Percentiles rank a stretch among this genome's conserved stretches.
Evolutionary conservation across 768 basidiomycete species (phyloP).

Genomic region (Sutorius australiensis): DNA sequence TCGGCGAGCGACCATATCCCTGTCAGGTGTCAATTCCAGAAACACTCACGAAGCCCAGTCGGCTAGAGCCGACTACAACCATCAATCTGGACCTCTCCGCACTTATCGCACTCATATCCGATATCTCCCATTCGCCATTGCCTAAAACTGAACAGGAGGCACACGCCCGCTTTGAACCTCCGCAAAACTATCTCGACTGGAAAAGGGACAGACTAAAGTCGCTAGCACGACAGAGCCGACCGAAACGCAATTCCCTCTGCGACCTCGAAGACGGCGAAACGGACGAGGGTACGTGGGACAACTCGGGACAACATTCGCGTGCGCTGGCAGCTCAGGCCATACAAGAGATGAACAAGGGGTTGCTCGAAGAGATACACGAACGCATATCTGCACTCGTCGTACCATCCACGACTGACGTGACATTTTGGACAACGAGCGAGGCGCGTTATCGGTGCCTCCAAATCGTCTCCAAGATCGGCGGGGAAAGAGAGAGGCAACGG

Average conservation of each 20-base stretch:
- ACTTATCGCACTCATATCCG: constrained; percentile 80
- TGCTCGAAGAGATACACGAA: constrained; percentile 61
- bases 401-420: constrained; percentile 27
- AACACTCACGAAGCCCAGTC: background rate
- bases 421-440: constrained; percentile 81
- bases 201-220: constrained; percentile 35
- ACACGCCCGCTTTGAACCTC: constrained; percentile 58
- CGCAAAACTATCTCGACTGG: constrained; percentile 57
- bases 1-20: constrained; percentile 51
- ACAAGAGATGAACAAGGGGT: constrained; percentile 65
- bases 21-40: background rate
- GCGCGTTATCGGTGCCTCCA: constrained; percentile 66
- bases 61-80: constrained; percentile 46
- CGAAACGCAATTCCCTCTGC: background rate
- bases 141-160: constrained; percentile 58
- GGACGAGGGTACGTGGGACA: constrained; percentile 17
- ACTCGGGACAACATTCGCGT: constrained; percentile 56
- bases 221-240: constrained; percentile 7
- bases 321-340: constrained; percentile 68
- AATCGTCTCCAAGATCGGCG: constrained; percentile 83
- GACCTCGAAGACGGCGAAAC: constrained; percentile 3
- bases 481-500: constrained; percentile 59
- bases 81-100: constrained; percentile 84
- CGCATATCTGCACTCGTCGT: constrained; percentile 30
- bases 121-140: constrained; percentile 70